phyloP scores from a whole-genome alignment of 192 early-diverging fungal species.

The Pilaira anomala region DNA sequence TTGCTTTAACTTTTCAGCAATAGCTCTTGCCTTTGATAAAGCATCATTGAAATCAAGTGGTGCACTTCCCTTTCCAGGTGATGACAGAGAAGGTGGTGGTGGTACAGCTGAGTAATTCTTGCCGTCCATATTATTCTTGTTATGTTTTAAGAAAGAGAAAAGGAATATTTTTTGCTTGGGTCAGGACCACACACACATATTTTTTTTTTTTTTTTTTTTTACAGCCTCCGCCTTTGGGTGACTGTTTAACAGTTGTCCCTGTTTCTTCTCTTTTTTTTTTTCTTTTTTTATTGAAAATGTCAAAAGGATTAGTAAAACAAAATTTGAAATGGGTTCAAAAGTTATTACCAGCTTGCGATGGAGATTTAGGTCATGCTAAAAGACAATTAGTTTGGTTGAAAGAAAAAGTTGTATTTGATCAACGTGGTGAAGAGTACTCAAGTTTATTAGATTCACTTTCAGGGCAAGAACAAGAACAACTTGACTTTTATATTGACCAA shows the following conservation, averaged over 20 bases:
- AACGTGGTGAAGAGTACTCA: not conserved
- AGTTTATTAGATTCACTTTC: constrained; percentile 3
- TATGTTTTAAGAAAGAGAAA: not conserved
- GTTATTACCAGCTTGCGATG: constrained; percentile 22
- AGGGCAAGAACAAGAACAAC: constrained; percentile 25
- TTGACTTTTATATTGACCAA: constrained; percentile 47
- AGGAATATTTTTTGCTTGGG: too few species aligned
- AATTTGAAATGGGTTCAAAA: constrained; percentile 4
- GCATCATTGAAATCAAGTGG: constrained; percentile 63
- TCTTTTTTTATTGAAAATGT: too few species aligned
- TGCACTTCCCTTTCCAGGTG: constrained; percentile 21
- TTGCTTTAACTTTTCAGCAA: constrained; percentile 65
- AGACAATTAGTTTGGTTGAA: constrained; percentile 28
- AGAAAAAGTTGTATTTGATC: constrained; percentile 21
- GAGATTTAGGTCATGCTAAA: constrained; percentile 14
- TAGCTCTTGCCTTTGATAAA: constrained; percentile 72
- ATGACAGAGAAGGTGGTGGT: constrained; percentile 35
- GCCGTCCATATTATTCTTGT: constrained; percentile 9
- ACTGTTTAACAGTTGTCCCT: too few species aligned
- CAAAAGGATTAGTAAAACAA: too few species aligned
- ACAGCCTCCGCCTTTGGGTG: too few species aligned
- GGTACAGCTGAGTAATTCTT: constrained; percentile 44
- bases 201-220: too few species aligned
- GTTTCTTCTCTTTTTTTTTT: too few species aligned
- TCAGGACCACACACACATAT: too few species aligned